Base-by-base conservation (phyloP, 2,329 filamentous ascomycete species). In the Ophiostoma sp. region DNA sequence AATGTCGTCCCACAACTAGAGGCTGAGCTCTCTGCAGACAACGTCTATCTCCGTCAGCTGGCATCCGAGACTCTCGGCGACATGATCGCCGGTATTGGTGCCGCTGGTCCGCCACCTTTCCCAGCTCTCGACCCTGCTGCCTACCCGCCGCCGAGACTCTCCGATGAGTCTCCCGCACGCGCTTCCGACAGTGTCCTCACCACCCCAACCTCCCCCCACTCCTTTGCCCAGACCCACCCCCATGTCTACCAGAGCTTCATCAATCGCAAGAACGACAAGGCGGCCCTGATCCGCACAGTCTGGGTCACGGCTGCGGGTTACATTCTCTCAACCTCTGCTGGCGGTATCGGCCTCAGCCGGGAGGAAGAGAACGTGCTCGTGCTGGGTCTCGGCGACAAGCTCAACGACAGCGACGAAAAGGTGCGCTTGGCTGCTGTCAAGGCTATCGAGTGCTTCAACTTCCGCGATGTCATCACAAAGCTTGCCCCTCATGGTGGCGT, bases 1-100 rank as follows among this genome's bases (percentile, higher is more conserved):
- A 97, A 97, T 76, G 94, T 99, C 15, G 90, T 99, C 68, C 94
- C 94, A 4, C 94, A 97, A 78, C 84, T 99, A 54, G 94, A 98
- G 77, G 91, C 93, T 44, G 95, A 99, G 80, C 83, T 99, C 68
- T 91, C 90, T 3, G 93, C 94, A 0, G 95, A 99, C 77, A 96
- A 96, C 72, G 85, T 94, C 3, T 89, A 95, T 75, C 82, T 99
- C 70, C 91, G 95, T 69, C 86, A 92, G 71, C 85, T 99, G 71
- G 94, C 94, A 2, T 96, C 94, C 0, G 93, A 98, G 79, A 97
- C 95, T 0, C 87, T 99, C 54, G 95, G 96, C 69, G 94, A 98
- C 77, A 94, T 99, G 84, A 90, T 96, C 35, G 90, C 94, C 57
- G 94, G 94, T 6, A 96, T 98, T 77, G 94, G 94, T 67, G 92